Percentiles rank a stretch among this genome's conserved stretches.
phyloP scores from a whole-genome alignment of 768 basidiomycete genomes.

The Coprinopsis strossmayeri region DNA sequence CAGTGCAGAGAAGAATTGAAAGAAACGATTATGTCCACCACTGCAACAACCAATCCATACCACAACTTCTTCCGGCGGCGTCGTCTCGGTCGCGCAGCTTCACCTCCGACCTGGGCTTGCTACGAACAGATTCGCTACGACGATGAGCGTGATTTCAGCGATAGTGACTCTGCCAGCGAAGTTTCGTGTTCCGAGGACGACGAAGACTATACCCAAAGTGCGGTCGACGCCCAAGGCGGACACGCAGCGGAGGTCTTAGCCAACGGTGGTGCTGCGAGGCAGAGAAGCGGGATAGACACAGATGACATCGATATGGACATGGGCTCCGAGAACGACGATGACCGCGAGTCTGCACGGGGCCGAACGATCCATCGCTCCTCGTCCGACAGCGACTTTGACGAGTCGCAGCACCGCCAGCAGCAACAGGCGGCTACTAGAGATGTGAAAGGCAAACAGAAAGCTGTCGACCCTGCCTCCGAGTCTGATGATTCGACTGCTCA shows the following conservation, averaged over 20 bases:
- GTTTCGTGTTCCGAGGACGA: conserved; percentile 68
- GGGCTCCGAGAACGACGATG: conserved; percentile 41
- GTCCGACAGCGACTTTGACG: not conserved
- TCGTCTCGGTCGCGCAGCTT: conserved; percentile 72
- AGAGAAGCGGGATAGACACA: conserved; percentile 15
- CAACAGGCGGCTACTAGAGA: conserved; percentile 43
- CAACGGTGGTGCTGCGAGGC: conserved; percentile 9
- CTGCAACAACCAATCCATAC: conserved; percentile 1
- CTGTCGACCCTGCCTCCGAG: conserved; percentile 60
- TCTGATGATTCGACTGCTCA: conserved; percentile 44
- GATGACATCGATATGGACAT: conserved; percentile 47
- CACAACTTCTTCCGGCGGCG: conserved; percentile 48
- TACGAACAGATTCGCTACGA: conserved; percentile 83
- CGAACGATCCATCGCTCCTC: not conserved
- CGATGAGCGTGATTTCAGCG: conserved; percentile 55
- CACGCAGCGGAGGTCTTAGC: conserved; percentile 12
- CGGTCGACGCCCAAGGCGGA: conserved; percentile 1
- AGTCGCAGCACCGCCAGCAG: not conserved
- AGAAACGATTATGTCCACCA: too few species aligned
- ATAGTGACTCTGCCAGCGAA: conserved; percentile 40
- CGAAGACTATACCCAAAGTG: conserved; percentile 43
- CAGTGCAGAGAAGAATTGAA: too few species aligned
- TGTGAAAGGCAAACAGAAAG: conserved; percentile 76
- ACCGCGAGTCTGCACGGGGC: not conserved
- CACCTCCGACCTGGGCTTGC: conserved; percentile 84